Conservation (phyloP, 1,284 basidiomycete species). For the Cutaneotrichosporon cavernicola region DNA sequence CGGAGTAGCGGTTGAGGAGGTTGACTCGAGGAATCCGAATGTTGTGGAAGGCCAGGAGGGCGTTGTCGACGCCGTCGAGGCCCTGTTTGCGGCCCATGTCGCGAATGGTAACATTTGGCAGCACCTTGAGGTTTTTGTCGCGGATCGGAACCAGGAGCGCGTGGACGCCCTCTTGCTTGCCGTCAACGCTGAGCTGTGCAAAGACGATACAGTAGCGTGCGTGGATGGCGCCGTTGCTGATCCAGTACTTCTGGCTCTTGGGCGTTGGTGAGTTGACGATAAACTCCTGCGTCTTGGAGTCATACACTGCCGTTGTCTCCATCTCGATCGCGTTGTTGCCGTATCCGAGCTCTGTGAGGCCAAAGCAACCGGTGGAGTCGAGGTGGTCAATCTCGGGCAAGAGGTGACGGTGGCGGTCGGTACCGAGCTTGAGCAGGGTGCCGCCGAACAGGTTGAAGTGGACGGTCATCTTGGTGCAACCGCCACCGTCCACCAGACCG, state of each 20-base stretch:
- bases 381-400: conserved; percentile 16
- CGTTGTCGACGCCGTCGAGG: conserved; percentile 25
- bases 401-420: conserved; percentile 21
- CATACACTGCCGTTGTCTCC: conserved; percentile 22
- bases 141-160: conserved; percentile 23
- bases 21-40: conserved; percentile 17
- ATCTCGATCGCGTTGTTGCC: conserved; percentile 25
- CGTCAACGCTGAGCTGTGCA: conserved; percentile 16
- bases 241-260: conserved; percentile 23
- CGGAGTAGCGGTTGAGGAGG: conserved; percentile 23
- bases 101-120: conserved; percentile 18
- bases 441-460: conserved; percentile 24
- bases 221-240: conserved; percentile 18
- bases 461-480: conserved; percentile 23
- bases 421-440: conserved; percentile 22
- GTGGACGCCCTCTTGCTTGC: conserved; percentile 19
- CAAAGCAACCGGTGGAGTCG: conserved; percentile 19
- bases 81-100: conserved; percentile 25
- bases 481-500: conserved; percentile 17
- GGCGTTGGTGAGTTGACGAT: conserved; percentile 18
- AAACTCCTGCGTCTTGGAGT: conserved; percentile 14
- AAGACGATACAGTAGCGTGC: conserved; percentile 22
- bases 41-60: conserved; percentile 18
- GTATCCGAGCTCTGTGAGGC: conserved; percentile 11
- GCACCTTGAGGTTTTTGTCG: conserved; percentile 12